Conservation (phyloP, 2,329 filamentous ascomycete species). For the Fusarium austroafricanum region DNA sequence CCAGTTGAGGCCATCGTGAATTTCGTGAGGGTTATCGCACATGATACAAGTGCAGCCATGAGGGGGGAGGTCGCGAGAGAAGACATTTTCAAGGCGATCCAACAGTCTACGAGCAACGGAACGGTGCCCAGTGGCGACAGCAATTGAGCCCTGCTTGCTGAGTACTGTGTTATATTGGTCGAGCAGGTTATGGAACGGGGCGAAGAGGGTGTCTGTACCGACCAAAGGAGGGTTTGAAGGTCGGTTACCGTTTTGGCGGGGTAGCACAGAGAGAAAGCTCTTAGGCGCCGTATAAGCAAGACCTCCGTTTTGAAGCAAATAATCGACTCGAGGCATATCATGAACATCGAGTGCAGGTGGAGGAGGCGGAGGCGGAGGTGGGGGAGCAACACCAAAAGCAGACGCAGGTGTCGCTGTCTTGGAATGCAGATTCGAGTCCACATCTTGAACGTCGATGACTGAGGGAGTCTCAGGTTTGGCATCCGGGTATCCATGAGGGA, state of each 20-base stretch:
- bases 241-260: constrained; percentile 65
- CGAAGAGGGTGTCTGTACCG: constrained; percentile 80
- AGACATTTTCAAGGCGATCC: constrained; percentile 92
- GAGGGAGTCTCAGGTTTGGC: constrained; percentile 53
- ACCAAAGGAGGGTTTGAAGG: constrained; percentile 73
- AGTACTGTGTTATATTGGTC: constrained; percentile 89
- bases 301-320: constrained; percentile 89
- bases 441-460: constrained; percentile 53
- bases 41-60: constrained; percentile 89
- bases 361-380: constrained; percentile 71
- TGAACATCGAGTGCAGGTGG: constrained; percentile 79
- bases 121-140: constrained; percentile 93
- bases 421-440: constrained; percentile 47
- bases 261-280: constrained; percentile 75
- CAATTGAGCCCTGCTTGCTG: constrained; percentile 85
- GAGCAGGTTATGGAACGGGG: constrained; percentile 83
- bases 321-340: constrained; percentile 87
- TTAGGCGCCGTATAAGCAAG: constrained; percentile 77
- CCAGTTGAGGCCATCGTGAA: constrained; percentile 85
- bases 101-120: constrained; percentile 92
- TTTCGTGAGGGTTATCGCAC: constrained; percentile 73
- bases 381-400: constrained; percentile 53
- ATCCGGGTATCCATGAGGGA: constrained; percentile 58
- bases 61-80: constrained; percentile 88
- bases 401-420: constrained; percentile 56